Base-by-base conservation (phyloP, 2,329 filamentous ascomycete species). In the Gaeumannomyces sp. region DNA sequence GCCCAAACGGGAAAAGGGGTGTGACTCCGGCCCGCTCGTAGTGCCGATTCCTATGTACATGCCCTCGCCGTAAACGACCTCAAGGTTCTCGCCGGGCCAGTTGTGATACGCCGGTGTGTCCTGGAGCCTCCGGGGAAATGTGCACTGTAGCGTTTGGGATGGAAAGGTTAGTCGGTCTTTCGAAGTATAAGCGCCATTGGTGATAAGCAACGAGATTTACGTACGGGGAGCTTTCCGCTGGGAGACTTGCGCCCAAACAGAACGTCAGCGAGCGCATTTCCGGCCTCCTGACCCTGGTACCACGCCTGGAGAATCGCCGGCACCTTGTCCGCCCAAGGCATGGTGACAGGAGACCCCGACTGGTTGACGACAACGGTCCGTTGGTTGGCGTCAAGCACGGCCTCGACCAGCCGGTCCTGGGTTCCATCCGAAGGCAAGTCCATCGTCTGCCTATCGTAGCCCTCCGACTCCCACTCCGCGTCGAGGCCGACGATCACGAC, bases 381-480 rank as follows among this genome's bases (percentile, higher is more conserved):
- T 2, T 86, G 80, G 71, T 91, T 91, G 5, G 83, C 86, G 22
- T 80, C 79, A 25, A 86, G 77, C 0, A 91, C 80, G 1, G 86
- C 86, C 61, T 85, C 80, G 64, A 91, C 80, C 5, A 91, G 81
- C 53, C 83, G 81, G 71, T 91, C 87, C 70, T 88, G 84, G 72
- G 78, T 83, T 59, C 79, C 83, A 66, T 82, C 77, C 33, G 76
- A 77, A 50, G 86, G 85, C 5, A 89, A 76, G 67, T 86, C 83
- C 83, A 88, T 85, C 64, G 79, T 84, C 65, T 80, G 77, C 60
- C 88, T 82, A 71, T 91, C 89, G 66, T 89, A 89, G 1, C 89
- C 89, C 73, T 91, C 89, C 1, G 88, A 90, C 72, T 92, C 89
- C 88, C 88, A 92, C 72, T 92, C 89, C 7, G 85, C 85, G 72